Percentiles rank a stretch among this genome's conserved stretches.
Evolutionary conservation across 2,329 filamentous ascomycete genomes (phyloP).

Genomic region (Chaetomiaceae sp.): DNA sequence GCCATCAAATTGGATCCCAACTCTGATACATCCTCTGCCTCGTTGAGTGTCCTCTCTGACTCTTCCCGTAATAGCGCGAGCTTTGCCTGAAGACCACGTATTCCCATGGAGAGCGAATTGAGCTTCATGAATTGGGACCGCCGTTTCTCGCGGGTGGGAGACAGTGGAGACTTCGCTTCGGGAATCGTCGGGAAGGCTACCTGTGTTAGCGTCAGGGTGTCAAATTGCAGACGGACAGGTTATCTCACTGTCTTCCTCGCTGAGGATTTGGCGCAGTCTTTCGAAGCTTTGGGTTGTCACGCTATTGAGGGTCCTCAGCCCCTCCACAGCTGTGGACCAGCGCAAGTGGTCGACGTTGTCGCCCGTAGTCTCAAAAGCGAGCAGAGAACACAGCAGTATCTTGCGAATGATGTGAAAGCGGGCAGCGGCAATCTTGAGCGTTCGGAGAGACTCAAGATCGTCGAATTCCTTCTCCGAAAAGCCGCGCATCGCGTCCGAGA

Average conservation of each 20-base stretch:
- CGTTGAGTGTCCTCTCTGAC: constrained; percentile 71
- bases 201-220: constrained; percentile 11
- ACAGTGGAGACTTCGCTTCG: constrained; percentile 54
- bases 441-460: constrained; percentile 69
- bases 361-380: constrained; percentile 79
- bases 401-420: constrained; percentile 76
- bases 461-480: constrained; percentile 64
- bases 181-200: constrained; percentile 48
- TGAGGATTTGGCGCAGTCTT: constrained; percentile 62
- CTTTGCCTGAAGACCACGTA: constrained; percentile 88
- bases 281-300: constrained; percentile 57
- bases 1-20: constrained; percentile 72
- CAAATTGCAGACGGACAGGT: constrained; percentile 10
- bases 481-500: constrained; percentile 61
- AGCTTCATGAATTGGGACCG: constrained; percentile 84
- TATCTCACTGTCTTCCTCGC: constrained; percentile 70
- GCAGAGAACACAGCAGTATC: constrained; percentile 78
- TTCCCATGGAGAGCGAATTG: constrained; percentile 80
- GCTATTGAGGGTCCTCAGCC: constrained; percentile 59
- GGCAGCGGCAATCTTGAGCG: constrained; percentile 73
- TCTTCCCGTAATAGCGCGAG: constrained; percentile 88
- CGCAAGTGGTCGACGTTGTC: constrained; percentile 68
- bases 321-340: constrained; percentile 73
- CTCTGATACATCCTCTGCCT: constrained; percentile 65
- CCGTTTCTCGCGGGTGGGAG: constrained; percentile 75